Base-by-base conservation (phyloP, 1,284 basidiomycete species). In the Ustilago tritici region DNA sequence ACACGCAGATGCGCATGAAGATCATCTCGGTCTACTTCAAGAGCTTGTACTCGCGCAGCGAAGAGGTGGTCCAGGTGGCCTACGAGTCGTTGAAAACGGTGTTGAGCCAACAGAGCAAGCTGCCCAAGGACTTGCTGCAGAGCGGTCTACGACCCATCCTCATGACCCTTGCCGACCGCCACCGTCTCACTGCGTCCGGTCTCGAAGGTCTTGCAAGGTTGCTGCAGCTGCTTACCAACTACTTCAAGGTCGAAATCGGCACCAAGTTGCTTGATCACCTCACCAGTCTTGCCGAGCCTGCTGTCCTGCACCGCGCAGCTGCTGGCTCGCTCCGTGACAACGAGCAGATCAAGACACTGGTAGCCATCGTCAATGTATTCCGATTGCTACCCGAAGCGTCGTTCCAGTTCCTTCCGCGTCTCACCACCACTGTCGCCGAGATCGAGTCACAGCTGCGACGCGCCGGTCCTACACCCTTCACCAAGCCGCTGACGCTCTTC, bases 201-300 rank as follows among this genome's bases (percentile, higher is more conserved):
- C 88, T 99, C 55, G 84, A 98, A 85, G 97, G 98, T 5, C 89
- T 99, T 31, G 96, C 97, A 14, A 91, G 95, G n/a, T 90, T 99
- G 68, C 88, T 99, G 57, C 95, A 98, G 86, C 90, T 99, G 8
- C 88, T 99, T 64, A 98, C 95, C 55, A 98, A 97, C 86, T 99
- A 99, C 88, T 99, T 99, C 92, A 99, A 99, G 87, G 96, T 99
- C 50, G 97, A 99, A 88, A 99, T 99, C 79, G 98, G 97, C 10
- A 92, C 94, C 87, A 99, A 99, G 88, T 90, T 99, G 9, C 89
- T 99, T 17, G 95, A 98, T 82, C 97, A 99, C 87, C 78, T 86
- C 52, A 70, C 79, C 46, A 76, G 72, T 23, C 75, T 86, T 17
- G 82, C 84, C 4, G 79, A 85, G 41, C 82, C 81, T 1, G 68